Percentiles rank a stretch among this genome's conserved stretches.
Conservation (phyloP, 2,329 filamentous ascomycete species). For the Aspergillus sojae region DNA sequence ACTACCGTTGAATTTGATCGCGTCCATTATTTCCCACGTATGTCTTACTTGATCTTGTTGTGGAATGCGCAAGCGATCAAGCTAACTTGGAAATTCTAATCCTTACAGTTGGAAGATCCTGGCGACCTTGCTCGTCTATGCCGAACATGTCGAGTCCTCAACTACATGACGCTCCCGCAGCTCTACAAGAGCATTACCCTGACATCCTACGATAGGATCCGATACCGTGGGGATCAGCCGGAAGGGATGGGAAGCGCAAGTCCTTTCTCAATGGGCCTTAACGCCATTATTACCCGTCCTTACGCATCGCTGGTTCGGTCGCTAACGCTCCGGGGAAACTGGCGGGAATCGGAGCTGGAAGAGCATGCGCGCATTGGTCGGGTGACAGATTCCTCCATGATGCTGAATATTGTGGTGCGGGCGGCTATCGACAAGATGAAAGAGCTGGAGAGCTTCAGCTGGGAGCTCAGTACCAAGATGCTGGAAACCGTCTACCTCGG, state of each 20-base stretch:
- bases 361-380: conserved; percentile 60
- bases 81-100: not conserved
- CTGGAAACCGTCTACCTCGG: conserved; percentile 61
- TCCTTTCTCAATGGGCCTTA: conserved; percentile 65
- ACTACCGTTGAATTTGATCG: conserved; percentile 62
- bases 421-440: conserved; percentile 63
- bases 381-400: conserved; percentile 66
- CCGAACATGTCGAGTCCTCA: conserved; percentile 62
- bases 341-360: conserved; percentile 59
- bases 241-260: conserved; percentile 65
- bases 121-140: conserved; percentile 62
- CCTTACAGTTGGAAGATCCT: conserved; percentile 57
- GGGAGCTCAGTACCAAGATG: conserved; percentile 64
- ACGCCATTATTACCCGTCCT: conserved; percentile 61
- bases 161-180: conserved; percentile 66
- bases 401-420: conserved; percentile 63
- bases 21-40: conserved; percentile 59
- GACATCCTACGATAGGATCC: conserved; percentile 60
- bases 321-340: conserved; percentile 58
- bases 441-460: conserved; percentile 58
- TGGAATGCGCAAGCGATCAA: not conserved
- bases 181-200: conserved; percentile 61
- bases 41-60: conserved; percentile 19
- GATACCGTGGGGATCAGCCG: conserved; percentile 59
- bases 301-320: conserved; percentile 56